Conservation (phyloP, 352 stramenopile species). For the Phytopythium chamaehyphon region DNA sequence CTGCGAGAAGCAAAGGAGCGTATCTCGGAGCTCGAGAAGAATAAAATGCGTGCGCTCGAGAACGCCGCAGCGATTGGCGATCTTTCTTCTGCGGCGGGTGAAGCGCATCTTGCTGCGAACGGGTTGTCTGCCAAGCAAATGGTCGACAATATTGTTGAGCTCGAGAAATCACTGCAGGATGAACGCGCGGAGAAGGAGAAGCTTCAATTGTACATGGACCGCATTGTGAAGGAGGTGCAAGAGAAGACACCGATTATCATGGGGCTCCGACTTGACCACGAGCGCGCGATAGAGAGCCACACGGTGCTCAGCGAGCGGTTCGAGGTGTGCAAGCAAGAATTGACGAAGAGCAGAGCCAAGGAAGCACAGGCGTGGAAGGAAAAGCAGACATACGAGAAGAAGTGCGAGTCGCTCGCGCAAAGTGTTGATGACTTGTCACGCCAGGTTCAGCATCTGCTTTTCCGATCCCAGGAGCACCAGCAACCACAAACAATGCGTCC, state of each 20-base stretch:
- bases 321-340: conserved; percentile 57
- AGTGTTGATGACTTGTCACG: conserved; percentile 89
- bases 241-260: conserved; percentile 89
- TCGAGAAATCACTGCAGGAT: conserved; percentile 77
- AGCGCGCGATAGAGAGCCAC: conserved; percentile 84
- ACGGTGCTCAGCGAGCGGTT: conserved; percentile 67
- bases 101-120: conserved; percentile 60
- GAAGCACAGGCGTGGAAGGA: conserved; percentile 66
- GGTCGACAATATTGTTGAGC: conserved; percentile 84
- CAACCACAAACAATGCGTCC: conserved; percentile 8
- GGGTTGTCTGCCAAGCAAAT: conserved; percentile 86
- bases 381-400: conserved; percentile 55
- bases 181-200: conserved; percentile 86
- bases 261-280: conserved; percentile 87
- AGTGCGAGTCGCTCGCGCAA: conserved; percentile 69
- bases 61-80: conserved; percentile 48
- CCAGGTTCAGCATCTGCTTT: conserved; percentile 90
- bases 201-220: conserved; percentile 88
- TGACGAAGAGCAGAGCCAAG: conserved; percentile 67
- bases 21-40: conserved; percentile 58
- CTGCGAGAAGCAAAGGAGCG: conserved; percentile 47
- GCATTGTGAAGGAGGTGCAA: conserved; percentile 91
- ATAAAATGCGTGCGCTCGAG: conserved; percentile 51
- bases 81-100: conserved; percentile 53
- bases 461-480: conserved; percentile 61